A percentile compares a stretch with the other conserved stretches of the same genome.
phyloP scores from a whole-genome alignment of 805 yeast genomes.

The Geotrichum ghanense region DNA sequence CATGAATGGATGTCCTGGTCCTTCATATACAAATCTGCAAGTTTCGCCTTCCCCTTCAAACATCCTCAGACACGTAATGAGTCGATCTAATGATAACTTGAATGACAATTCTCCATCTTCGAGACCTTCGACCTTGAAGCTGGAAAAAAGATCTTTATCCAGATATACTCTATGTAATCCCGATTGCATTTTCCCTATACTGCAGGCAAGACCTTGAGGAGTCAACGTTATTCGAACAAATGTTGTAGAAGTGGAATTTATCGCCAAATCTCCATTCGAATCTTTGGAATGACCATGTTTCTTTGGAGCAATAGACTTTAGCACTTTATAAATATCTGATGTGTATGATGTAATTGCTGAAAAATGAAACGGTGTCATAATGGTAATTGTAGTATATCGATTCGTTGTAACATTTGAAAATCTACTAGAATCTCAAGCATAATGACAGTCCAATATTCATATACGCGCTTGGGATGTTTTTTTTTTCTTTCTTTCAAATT shows the following conservation, averaged over 20 bases:
- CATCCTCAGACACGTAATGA: constrained; percentile 19
- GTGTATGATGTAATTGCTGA: constrained; percentile 38
- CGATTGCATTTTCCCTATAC: constrained; percentile 11
- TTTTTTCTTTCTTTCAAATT: no score
- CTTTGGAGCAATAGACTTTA: constrained; percentile 32
- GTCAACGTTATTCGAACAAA: constrained; percentile 15
- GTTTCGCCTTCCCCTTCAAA: constrained; percentile 13
- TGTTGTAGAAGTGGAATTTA: constrained; percentile 30
- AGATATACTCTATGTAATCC: background rate
- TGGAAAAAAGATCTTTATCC: constrained; percentile 2
- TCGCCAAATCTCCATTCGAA: constrained; percentile 39
- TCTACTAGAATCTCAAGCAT: no score
- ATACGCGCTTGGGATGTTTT: no score
- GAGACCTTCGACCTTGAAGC: constrained; percentile 1
- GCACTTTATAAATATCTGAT: constrained; percentile 35
- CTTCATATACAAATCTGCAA: constrained; percentile 34
- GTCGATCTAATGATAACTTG: constrained; percentile 13
- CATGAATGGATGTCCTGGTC: constrained; percentile 42
- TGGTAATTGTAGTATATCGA: no score
- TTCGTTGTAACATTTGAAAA: no score
- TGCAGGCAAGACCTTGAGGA: constrained; percentile 13
- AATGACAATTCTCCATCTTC: constrained; percentile 7
- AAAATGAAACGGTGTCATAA: constrained; percentile 16
- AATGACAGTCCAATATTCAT: no score
- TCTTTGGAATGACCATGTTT: constrained; percentile 32